phyloP scores from a whole-genome alignment of 2,329 filamentous ascomycete genomes.

The Pseudopyrenochaeta lycopersici region DNA sequence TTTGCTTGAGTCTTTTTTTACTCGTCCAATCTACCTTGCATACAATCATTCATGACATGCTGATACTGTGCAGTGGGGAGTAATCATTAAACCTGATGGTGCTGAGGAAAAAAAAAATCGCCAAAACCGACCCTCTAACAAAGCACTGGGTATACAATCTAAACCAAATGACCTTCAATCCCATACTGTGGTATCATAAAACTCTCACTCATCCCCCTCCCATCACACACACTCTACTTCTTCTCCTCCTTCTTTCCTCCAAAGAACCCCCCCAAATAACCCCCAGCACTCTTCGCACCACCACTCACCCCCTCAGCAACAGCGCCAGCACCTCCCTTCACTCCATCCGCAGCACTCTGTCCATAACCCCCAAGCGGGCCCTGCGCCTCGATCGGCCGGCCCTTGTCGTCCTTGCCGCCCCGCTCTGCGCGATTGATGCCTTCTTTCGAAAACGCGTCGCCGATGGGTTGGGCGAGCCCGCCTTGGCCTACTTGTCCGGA shows the following conservation, averaged over 20 bases:
- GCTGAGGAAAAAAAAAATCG: no score
- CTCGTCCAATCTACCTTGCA: not conserved
- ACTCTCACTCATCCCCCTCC: not conserved
- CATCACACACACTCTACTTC: constrained; percentile 21
- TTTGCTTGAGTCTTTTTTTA: not conserved
- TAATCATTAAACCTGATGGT: no score
- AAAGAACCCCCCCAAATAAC: constrained; percentile 32
- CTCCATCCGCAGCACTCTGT: constrained; percentile 39
- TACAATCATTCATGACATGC: no score
- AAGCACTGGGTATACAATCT: not conserved
- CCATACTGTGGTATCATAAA: constrained; percentile 2
- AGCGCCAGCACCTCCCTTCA: constrained; percentile 38
- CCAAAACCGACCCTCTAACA: no score
- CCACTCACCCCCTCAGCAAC: constrained; percentile 27
- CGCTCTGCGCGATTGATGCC: constrained; percentile 72
- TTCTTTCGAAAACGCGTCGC: constrained; percentile 69
- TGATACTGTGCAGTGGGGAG: no score
- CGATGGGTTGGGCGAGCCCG: constrained; percentile 70
- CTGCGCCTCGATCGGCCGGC: constrained; percentile 54
- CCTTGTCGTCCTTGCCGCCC: constrained; percentile 69
- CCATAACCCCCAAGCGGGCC: constrained; percentile 46
- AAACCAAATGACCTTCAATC: not conserved
- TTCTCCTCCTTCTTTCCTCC: constrained; percentile 29
- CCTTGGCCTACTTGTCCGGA: constrained; percentile 73
- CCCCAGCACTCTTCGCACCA: constrained; percentile 39